Evolutionary conservation across 1,139 yeast species (phyloP).

Genomic region (Magnusiomyces sp.): DNA sequence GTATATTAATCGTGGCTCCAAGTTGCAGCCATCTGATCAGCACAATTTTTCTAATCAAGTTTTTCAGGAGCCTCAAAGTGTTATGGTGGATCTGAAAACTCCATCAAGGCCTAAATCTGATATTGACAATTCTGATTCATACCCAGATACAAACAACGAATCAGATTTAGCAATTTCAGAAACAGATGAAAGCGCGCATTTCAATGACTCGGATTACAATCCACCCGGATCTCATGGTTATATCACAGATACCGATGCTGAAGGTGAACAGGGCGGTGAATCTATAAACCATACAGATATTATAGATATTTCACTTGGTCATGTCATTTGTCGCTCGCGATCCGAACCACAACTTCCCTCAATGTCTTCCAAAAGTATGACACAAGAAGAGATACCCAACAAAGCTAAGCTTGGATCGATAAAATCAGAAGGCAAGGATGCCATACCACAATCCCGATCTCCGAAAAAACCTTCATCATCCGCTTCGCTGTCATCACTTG

Average conservation of each 20-base stretch:
- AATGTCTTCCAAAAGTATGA: neutral
- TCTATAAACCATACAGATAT: neutral
- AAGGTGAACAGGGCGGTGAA: neutral
- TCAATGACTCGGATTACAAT: too few species aligned
- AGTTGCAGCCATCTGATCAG: neutral
- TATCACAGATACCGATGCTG: neutral
- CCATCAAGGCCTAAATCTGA: too few species aligned
- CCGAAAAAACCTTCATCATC: neutral
- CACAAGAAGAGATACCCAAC: too few species aligned
- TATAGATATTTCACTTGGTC: neutral
- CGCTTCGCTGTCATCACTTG: neutral
- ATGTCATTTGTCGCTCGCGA: neutral
- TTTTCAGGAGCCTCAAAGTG: too few species aligned
- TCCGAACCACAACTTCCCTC: neutral
- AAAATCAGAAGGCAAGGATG: too few species aligned
- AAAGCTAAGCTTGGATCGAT: too few species aligned
- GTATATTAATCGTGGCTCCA: slow-evolving; percentile 5
- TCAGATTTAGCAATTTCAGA: neutral
- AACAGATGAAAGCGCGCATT: neutral
- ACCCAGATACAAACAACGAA: neutral
- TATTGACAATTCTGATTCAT: neutral
- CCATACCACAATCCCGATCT: neutral
- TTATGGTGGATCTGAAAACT: too few species aligned
- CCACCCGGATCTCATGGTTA: too few species aligned
- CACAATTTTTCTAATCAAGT: too few species aligned